Evolutionary conservation across 805 yeast genomes (phyloP), one percentile per base, ranked within the genome.

Genomic region (Cephaloascus fragrans): DNA sequence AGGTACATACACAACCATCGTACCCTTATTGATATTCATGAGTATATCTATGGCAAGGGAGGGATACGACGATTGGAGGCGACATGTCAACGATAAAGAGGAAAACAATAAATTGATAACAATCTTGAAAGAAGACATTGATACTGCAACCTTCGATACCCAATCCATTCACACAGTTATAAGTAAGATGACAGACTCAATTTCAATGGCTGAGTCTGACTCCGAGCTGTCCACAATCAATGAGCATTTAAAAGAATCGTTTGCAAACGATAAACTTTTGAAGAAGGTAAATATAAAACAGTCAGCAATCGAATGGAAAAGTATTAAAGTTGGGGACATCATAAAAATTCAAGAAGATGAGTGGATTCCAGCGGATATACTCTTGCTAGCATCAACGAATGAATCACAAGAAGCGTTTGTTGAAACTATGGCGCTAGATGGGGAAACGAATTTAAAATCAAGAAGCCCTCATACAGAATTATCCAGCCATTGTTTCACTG

Each of bases 391-490:
- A 1, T 76, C 87, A 3, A 75, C 77, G 31, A 73, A 71, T 44
- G 88, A 82, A 32, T 74, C 79, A 41, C 71, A 73, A 29, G 75
- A 71, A 39, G 74, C 85, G 1, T 85, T 76, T 46, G 78, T 89
- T 16, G 99, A 93, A 57, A 93, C 99, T 1, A 88, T 90, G 90
- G 98, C 96, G 1, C 67, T 93, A 37, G 98, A 93, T 59, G 99
- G 99, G 37, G 98, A 93, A 58, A 93, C 97, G 0, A 90, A 88
- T 53, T 66, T 93, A 44, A 93, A 93, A 56, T 70, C 84, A 5
- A 79, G 76, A 48, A 61, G 64, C 16, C 84, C 96, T 0, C 83
- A 80, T 44, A 66, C 71, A 2, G 84, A 79, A 43, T 47, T 90
- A 2, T 69, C 79, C 32, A 71, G 72, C 14, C 45, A 58, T 9